A percentile compares a stretch with the other conserved stretches of the same genome.
Evolutionary conservation across 169 alveolate genomes (phyloP).

Genomic region (Cryptosporidium canis): DNA sequence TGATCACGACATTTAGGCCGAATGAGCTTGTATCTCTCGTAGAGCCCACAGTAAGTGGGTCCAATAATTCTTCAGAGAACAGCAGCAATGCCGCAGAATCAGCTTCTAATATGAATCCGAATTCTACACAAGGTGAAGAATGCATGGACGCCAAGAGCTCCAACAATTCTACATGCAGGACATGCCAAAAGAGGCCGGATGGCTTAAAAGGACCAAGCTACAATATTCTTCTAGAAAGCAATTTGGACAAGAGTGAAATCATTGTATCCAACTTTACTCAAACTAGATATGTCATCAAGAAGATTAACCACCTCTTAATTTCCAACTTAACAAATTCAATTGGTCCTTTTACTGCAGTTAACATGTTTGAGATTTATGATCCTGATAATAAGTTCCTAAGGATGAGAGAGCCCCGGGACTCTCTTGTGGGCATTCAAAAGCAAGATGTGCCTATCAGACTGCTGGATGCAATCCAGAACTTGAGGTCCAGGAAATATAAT

Average conservation of each 20-base stretch:
- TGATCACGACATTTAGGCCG: not conserved
- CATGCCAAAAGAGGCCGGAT: not conserved
- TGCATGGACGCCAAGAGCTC: not conserved
- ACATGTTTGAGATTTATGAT: slow-evolving; percentile 7
- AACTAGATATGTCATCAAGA: slow-evolving; percentile 4
- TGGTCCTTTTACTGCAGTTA: not conserved
- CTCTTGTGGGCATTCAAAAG: not conserved
- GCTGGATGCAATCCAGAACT: slow-evolving; percentile 10
- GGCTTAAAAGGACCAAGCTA: not conserved
- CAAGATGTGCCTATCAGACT: slow-evolving; percentile 36
- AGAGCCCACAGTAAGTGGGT: not conserved
- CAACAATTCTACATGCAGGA: not conserved
- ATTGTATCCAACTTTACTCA: not conserved
- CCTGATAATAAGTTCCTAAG: slow-evolving; percentile 12
- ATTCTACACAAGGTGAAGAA: too few species aligned
- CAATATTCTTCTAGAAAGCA: not conserved
- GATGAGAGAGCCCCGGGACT: not conserved
- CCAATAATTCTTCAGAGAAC: not conserved
- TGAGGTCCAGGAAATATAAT: not conserved
- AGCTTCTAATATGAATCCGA: not conserved
- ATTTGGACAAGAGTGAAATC: not conserved
- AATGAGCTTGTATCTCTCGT: not conserved
- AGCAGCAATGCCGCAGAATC: not conserved
- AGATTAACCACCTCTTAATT: not conserved
- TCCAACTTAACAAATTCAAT: not conserved